Conservation (phyloP, 257 asterid genomes). For the Capsicum pubescens region DNA sequence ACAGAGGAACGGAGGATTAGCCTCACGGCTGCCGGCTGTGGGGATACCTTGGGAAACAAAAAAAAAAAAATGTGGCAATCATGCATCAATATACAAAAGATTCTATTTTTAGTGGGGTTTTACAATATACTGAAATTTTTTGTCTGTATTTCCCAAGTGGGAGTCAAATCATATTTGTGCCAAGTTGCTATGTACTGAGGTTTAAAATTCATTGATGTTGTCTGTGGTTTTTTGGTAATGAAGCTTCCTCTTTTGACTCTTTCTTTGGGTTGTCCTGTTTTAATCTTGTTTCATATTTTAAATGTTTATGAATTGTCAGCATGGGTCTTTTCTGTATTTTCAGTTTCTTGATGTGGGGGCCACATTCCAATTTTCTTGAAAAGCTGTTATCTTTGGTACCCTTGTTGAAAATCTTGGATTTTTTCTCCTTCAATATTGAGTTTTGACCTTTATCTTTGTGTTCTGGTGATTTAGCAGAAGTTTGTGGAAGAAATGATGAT, state of each 20-base stretch:
- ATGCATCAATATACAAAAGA: slow-evolving; percentile 16
- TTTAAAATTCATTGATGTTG: neutral
- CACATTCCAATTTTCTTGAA: neutral
- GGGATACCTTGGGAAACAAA: no score
- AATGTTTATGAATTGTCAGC: slow-evolving; percentile 5
- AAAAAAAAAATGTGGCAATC: neutral
- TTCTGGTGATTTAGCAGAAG: slow-evolving; percentile 33
- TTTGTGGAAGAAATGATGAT: slow-evolving; percentile 40
- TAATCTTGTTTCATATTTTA: neutral
- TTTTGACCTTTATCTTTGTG: slow-evolving; percentile 27
- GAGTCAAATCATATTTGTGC: neutral
- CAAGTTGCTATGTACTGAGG: neutral
- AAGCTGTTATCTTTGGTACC: slow-evolving; percentile 1
- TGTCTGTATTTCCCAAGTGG: neutral
- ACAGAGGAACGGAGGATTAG: no score
- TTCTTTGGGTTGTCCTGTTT: neutral
- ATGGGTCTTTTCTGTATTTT: neutral
- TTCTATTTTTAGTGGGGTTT: slow-evolving; percentile 9
- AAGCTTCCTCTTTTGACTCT: slow-evolving; percentile 17
- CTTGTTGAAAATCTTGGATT: slow-evolving; percentile 33
- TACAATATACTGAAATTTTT: neutral
- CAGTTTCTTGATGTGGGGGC: neutral
- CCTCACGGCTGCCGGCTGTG: no score
- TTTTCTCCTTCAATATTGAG: slow-evolving; percentile 31
- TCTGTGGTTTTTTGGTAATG: neutral